Percentiles rank a stretch among this genome's conserved stretches.
phyloP scores from a whole-genome alignment of 2,329 filamentous ascomycete species.

The Didymella segeticola region DNA sequence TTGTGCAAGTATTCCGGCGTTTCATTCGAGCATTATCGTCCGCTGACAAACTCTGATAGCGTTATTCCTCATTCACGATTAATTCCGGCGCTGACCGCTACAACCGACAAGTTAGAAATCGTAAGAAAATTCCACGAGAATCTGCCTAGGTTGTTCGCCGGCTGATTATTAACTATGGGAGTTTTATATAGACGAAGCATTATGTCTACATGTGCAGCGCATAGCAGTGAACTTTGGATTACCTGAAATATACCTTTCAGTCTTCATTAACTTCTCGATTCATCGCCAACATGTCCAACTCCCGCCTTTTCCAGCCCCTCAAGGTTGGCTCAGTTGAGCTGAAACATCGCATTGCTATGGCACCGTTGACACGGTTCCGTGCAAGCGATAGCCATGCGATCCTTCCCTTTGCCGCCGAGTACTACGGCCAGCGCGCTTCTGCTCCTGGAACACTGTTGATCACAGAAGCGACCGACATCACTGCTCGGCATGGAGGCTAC shows the following conservation, averaged over 20 bases:
- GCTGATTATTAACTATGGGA: slow-evolving; percentile 17
- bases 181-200: slow-evolving; percentile 16
- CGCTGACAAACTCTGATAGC: slow-evolving; percentile 15
- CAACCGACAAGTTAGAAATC: slow-evolving; percentile 8
- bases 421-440: slow-evolving; percentile 62
- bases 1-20: too few relatives aligned
- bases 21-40: neutral
- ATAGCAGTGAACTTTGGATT: neutral
- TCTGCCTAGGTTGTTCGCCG: slow-evolving; percentile 23
- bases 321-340: slow-evolving; percentile 44
- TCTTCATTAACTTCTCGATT: neutral
- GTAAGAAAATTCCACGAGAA: slow-evolving; percentile 20
- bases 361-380: slow-evolving; percentile 50
- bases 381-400: slow-evolving; percentile 58
- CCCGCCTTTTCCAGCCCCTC: slow-evolving; percentile 45
- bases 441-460: slow-evolving; percentile 65
- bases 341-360: slow-evolving; percentile 46
- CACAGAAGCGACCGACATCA: slow-evolving; percentile 63
- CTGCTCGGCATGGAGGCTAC: slow-evolving; percentile 55
- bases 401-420: slow-evolving; percentile 52
- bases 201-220: neutral
- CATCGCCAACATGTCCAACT: slow-evolving; percentile 31
- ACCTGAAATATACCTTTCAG: neutral
- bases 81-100: slow-evolving; percentile 9
- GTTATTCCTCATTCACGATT: slow-evolving; percentile 5